These are phyloP conservation scores for Daucus carota DNA, from an alignment of 129 eudicot species.

Conservation along the genomic window DH1_v3.0 NC_030385.2:7852001-7852500, in stretches of 20 bases:
- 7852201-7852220: conserved; percentile 18
- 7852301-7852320: conserved; percentile 12
- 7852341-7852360: not conserved
- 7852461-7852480: no score
- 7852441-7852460: not conserved
- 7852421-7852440: not conserved
- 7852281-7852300: not conserved
- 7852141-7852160: conserved; percentile 13
- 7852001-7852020: conserved; percentile 99
- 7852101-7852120: conserved; percentile 42
- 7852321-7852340: conserved; percentile 14
- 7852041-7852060: conserved; percentile 83
- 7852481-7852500: no score
- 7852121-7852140: conserved; percentile 23
- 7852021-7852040: conserved; percentile 87
- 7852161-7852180: conserved; percentile 7
- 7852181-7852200: conserved; percentile 4
- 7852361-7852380: not conserved
- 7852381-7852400: not conserved
- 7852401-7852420: not conserved
- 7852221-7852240: not conserved
- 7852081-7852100: conserved; percentile 51
- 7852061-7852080: conserved; percentile 53
- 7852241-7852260: not conserved
- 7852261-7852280: not conserved